Percentiles rank a stretch among this genome's conserved stretches.
Conservation (phyloP, 2,329 filamentous ascomycete species). For the Chaetomiaceae sp. region DNA sequence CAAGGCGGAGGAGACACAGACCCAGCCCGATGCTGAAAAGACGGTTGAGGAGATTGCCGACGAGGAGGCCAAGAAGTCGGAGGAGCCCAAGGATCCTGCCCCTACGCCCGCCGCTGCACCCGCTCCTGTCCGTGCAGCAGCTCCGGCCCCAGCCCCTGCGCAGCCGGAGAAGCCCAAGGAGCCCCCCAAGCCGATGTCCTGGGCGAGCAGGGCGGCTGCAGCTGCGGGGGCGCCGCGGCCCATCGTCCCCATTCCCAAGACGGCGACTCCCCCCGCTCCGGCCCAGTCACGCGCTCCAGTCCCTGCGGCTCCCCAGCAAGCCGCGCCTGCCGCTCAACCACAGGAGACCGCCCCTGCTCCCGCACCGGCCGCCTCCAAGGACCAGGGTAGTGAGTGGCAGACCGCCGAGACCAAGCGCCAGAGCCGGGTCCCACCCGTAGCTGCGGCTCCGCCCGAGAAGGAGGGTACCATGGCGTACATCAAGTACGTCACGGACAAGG, state of each 20-base stretch:
- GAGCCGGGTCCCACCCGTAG: slow-evolving; percentile 65
- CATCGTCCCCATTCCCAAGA: slow-evolving; percentile 54
- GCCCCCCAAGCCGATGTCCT: slow-evolving; percentile 62
- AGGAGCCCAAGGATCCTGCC: slow-evolving; percentile 63
- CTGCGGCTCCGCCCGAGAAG: slow-evolving; percentile 59
- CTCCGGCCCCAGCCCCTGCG: slow-evolving; percentile 40
- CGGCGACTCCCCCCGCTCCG: slow-evolving; percentile 48
- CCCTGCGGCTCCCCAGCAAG: slow-evolving; percentile 42
- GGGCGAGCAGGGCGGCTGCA: slow-evolving; percentile 69
- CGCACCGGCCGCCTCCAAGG: slow-evolving; percentile 39
- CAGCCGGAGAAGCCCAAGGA: slow-evolving; percentile 46
- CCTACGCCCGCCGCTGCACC: slow-evolving; percentile 52
- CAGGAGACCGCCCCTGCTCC: slow-evolving; percentile 36
- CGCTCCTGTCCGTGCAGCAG: slow-evolving; percentile 39
- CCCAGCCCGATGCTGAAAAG: slow-evolving; percentile 45
- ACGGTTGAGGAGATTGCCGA: slow-evolving; percentile 50
- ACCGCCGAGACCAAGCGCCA: slow-evolving; percentile 85
- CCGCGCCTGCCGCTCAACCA: slow-evolving; percentile 38
- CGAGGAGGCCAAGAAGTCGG: slow-evolving; percentile 52
- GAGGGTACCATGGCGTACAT: slow-evolving; percentile 83
- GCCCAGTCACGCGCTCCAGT: slow-evolving; percentile 52
- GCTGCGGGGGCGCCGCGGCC: slow-evolving; percentile 49
- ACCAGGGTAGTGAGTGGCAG: slow-evolving; percentile 73
- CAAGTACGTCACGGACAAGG: slow-evolving; percentile 90
- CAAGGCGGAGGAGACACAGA: slow-evolving; percentile 35